Evolutionary conservation across 805 yeast species (phyloP).

Genomic region (Candida palmyrensis): DNA sequence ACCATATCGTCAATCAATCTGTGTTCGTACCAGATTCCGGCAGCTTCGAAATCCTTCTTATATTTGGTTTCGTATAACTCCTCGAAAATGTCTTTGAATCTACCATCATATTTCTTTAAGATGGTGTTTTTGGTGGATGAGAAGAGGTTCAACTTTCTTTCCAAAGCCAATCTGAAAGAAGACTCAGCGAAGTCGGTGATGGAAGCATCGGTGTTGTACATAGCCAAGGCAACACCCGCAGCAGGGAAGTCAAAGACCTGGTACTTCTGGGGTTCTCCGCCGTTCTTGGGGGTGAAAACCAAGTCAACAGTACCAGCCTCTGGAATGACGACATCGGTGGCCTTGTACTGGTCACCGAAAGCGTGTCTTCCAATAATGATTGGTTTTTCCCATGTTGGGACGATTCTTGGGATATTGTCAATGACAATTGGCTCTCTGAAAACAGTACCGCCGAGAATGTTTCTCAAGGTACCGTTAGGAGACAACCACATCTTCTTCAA

Average conservation of each 20-base stretch:
- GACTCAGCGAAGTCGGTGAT: conserved; percentile 89
- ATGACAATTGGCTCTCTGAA: conserved; percentile 96
- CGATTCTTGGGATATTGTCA: conserved; percentile 79
- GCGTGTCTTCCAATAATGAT: conserved; percentile 98
- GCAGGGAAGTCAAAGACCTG: conserved; percentile 66
- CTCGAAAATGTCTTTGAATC: conserved; percentile 92
- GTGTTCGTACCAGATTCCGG: conserved; percentile 95
- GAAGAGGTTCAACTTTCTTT: conserved; percentile 73
- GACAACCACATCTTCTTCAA: conserved; percentile 97
- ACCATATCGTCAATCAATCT: conserved; percentile 98
- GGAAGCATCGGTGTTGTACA: conserved; percentile 95
- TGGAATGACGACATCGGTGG: conserved; percentile 79
- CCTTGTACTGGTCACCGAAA: conserved; percentile 94
- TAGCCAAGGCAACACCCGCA: conserved; percentile 81
- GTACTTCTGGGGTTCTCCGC: conserved; percentile 48
- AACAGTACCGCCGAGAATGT: conserved; percentile 92
- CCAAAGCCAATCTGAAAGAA: conserved; percentile 82
- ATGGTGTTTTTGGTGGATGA: conserved; percentile 93
- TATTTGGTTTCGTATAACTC: conserved; percentile 66
- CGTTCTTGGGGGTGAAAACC: conserved; percentile 68
- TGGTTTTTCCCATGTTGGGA: conserved; percentile 92
- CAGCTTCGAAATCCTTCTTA: conserved; percentile 63
- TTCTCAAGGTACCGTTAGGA: conserved; percentile 96
- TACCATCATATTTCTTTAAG: conserved; percentile 88
- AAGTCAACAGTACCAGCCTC: conserved; percentile 76